Evolutionary conservation across 257 asterid species (phyloP), one percentile per base, ranked within the genome.

Genomic region (Solanum pimpinellifolium): DNA sequence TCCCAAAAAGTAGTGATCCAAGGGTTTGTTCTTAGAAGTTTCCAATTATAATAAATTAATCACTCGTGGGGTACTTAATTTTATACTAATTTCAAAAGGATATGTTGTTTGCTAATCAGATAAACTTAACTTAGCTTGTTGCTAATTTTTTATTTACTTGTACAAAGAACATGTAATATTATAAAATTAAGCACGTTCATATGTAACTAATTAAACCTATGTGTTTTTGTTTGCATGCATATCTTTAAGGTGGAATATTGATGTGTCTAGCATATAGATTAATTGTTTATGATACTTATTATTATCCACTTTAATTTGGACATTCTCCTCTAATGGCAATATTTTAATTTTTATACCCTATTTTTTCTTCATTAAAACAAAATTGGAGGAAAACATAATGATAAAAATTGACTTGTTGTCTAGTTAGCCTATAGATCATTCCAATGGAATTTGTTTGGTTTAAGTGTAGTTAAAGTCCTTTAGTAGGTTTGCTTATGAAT

Each of bases 221-320:
- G 27, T 31, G 2, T 49, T 37, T 29, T 80, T 9, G 44, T 80
- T 49, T 47, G 85, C 85, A 81, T 81, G 85, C 46, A 81, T 18
- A 81, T 49, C 29, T 27, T 27, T 62, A 37, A 84, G 37, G 72
- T 88, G 82, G 85, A 86, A 86, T 56, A 13, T 86, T 89, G 87
- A 89, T 60, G 87, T 83, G 82, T 49, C 86, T 62, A 86, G 82
- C 89, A 83, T 68, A 82, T 65, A 60, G 41, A 86, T 66, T 52
- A 77, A 15, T 83, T 83, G 7, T 52, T 82, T 72, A n/a, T 74
- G 46, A 20, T 39, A 74, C 49, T 70, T 73, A 35, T 86, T 88
- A 18, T 49, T 2, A 65, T 35, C 88, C 72, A 47, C 77, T 82
- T 88, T 33, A 33, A 33, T 33, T 33, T 10, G 66, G 29, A 46